A percentile compares a stretch with the other conserved stretches of the same genome.
phyloP scores from a whole-genome alignment of 1,284 basidiomycete species.

The Moniliophthora roreri region DNA sequence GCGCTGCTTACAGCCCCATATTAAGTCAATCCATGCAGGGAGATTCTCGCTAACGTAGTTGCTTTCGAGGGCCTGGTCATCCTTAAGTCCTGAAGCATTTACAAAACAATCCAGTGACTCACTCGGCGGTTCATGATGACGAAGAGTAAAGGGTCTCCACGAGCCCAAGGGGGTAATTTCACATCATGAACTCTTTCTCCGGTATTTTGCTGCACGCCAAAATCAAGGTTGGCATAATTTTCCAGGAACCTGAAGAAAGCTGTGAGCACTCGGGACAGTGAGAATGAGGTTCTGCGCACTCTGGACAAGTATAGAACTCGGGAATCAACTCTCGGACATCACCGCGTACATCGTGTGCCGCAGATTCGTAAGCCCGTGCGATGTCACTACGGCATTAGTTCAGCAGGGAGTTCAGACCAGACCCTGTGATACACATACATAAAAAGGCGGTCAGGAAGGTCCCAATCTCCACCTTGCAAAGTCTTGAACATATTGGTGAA shows the following conservation, averaged over 20 bases:
- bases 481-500: conserved; percentile 94
- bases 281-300: conserved; percentile 42
- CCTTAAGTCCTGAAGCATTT: neutral
- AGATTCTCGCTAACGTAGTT: conserved; percentile 86
- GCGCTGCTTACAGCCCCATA: conserved; percentile 87
- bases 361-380: conserved; percentile 80
- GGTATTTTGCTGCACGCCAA: conserved; percentile 80
- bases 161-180: conserved; percentile 90
- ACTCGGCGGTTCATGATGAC: conserved; percentile 80
- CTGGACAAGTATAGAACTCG: conserved; percentile 84
- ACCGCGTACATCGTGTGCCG: conserved; percentile 83
- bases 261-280: conserved; percentile 4
- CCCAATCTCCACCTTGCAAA: conserved; percentile 92
- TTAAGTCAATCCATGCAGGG: conserved; percentile 91
- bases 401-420: neutral
- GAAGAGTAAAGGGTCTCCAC: conserved; percentile 83
- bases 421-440: conserved; percentile 43
- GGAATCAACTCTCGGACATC: conserved; percentile 95
- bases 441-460: conserved; percentile 93
- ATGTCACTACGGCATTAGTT: conserved; percentile 54
- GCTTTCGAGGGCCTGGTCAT: conserved; percentile 81
- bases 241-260: conserved; percentile 58
- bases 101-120: conserved; percentile 10
- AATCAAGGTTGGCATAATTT: conserved; percentile 75
- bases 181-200: conserved; percentile 88